These are phyloP conservation scores for Arthrocladium fulminans DNA, from an alignment of 2,329 filamentous ascomycete genomes.

Conservation along the genomic window DNA sequence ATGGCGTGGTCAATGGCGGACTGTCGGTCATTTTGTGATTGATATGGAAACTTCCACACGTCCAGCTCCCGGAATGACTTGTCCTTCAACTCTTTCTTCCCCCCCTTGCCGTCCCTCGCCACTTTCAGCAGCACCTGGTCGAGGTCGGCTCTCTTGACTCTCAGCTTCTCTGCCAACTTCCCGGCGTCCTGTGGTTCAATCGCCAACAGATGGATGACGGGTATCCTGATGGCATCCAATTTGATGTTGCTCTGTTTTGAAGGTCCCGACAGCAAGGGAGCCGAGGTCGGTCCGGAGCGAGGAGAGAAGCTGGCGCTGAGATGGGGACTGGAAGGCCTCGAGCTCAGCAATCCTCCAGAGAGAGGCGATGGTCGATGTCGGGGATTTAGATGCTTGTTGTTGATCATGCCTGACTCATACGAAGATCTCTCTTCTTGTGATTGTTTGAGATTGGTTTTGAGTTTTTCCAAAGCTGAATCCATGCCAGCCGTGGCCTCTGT, in stretches of 20 bases:
- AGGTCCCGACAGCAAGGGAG: conserved; percentile 27
- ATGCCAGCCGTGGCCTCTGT: conserved; percentile 47
- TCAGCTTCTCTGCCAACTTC: conserved; percentile 39
- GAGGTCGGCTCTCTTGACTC: conserved; percentile 42
- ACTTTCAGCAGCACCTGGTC: conserved; percentile 43
- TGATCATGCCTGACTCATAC: conserved; percentile 41
- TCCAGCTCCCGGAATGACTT: conserved; percentile 54
- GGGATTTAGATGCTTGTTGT: conserved; percentile 23
- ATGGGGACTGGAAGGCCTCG: conserved; percentile 35
- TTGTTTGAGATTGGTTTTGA: conserved; percentile 52
- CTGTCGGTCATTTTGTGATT: conserved; percentile 46
- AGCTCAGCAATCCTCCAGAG: conserved; percentile 20
- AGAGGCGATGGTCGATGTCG: conserved; percentile 26
- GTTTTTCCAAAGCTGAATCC: conserved; percentile 51
- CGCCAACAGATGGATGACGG: conserved; percentile 47
- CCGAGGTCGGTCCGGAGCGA: conserved; percentile 36
- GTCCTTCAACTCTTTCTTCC: conserved; percentile 47
- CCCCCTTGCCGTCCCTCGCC: conserved; percentile 38
- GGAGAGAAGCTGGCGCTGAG: conserved; percentile 30
- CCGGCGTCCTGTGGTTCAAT: conserved; percentile 41
- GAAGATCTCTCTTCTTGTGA: conserved; percentile 53
- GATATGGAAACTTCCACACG: conserved; percentile 53
- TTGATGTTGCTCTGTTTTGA: conserved; percentile 25
- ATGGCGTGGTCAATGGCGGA: conserved; percentile 54
- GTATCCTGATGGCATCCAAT: conserved; percentile 37